phyloP scores from a whole-genome alignment of 108 stramenopile species.

The Discostella pseudostelligera region DNA sequence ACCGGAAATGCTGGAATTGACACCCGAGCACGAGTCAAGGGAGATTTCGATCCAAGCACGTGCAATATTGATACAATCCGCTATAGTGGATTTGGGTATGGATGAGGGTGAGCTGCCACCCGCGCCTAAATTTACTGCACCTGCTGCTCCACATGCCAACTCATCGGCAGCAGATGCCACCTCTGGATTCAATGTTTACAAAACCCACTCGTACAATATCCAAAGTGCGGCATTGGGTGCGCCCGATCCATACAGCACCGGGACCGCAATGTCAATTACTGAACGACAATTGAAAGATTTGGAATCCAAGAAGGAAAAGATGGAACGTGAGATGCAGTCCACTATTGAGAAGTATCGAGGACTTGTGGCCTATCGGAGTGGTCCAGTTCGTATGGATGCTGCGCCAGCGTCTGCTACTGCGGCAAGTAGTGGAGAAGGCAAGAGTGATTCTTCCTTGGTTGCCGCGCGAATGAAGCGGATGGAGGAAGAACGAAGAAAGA shows the following conservation, averaged over 20 bases:
- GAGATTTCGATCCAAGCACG: slow-evolving; percentile 44
- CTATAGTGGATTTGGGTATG: slow-evolving; percentile 47
- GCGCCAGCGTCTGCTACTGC: slow-evolving; percentile 1
- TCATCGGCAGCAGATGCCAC: slow-evolving; percentile 6
- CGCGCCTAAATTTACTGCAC: slow-evolving; percentile 8
- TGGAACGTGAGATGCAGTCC: slow-evolving; percentile 58
- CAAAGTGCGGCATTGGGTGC: slow-evolving; percentile 64
- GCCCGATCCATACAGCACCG: slow-evolving; percentile 50
- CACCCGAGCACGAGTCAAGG: slow-evolving; percentile 42
- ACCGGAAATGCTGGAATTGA: slow-evolving; percentile 38
- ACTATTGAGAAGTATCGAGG: slow-evolving; percentile 51
- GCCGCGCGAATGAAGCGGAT: slow-evolving; percentile 54
- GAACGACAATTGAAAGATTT: slow-evolving; percentile 49
- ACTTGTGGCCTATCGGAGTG: slow-evolving; percentile 45
- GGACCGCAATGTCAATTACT: slow-evolving; percentile 42
- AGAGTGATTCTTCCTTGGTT: slow-evolving; percentile 55
- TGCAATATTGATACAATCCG: slow-evolving; percentile 40
- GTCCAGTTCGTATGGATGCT: slow-evolving; percentile 22
- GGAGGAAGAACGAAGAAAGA: slow-evolving; percentile 57
- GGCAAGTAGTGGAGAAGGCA: slow-evolving; percentile 21
- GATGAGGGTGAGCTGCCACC: slow-evolving; percentile 45
- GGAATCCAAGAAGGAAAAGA: slow-evolving; percentile 45
- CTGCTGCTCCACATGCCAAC: neutral
- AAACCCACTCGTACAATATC: slow-evolving; percentile 62
- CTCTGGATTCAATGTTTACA: slow-evolving; percentile 64